A percentile compares a stretch with the other conserved stretches of the same genome.
Evolutionary conservation across 495 filamentous ascomycete genomes (phyloP).

Genomic region (Penicillium taxi): DNA sequence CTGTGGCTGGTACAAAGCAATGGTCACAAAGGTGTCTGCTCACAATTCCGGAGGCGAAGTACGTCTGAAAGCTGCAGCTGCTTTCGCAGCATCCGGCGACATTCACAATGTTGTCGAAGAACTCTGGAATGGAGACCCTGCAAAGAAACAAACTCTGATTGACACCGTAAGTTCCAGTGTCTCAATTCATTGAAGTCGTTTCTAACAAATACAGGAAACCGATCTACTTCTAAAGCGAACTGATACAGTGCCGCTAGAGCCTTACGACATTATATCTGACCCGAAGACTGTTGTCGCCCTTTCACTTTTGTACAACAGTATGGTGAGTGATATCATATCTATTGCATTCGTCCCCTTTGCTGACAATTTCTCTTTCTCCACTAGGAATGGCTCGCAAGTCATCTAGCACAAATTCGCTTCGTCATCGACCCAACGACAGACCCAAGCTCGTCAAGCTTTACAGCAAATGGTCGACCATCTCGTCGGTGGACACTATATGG

Average conservation of each 20-base stretch:
- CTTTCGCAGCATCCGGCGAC: conserved; percentile 60
- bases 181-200: not conserved
- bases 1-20: conserved; percentile 73
- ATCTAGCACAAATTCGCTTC: conserved; percentile 65
- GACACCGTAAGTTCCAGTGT: conserved; percentile 27
- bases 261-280: conserved; percentile 80
- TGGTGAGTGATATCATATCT: conserved; percentile 41
- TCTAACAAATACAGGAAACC: conserved; percentile 47
- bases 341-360: not conserved
- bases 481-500: conserved; percentile 77
- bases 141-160: conserved; percentile 29
- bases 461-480: conserved; percentile 32
- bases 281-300: conserved; percentile 74
- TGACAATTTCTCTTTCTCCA: not conserved
- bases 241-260: conserved; percentile 54
- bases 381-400: conserved; percentile 82
- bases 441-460: conserved; percentile 26
- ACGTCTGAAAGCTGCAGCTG: conserved; percentile 63
- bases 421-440: conserved; percentile 49
- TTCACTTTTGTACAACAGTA: conserved; percentile 87
- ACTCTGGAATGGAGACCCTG: conserved; percentile 43
- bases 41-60: conserved; percentile 30
- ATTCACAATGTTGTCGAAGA: conserved; percentile 56
- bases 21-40: conserved; percentile 36
- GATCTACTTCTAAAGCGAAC: conserved; percentile 56